Base-by-base conservation (phyloP, 2,329 filamentous ascomycete genomes). In the Fusarium compactum region DNA sequence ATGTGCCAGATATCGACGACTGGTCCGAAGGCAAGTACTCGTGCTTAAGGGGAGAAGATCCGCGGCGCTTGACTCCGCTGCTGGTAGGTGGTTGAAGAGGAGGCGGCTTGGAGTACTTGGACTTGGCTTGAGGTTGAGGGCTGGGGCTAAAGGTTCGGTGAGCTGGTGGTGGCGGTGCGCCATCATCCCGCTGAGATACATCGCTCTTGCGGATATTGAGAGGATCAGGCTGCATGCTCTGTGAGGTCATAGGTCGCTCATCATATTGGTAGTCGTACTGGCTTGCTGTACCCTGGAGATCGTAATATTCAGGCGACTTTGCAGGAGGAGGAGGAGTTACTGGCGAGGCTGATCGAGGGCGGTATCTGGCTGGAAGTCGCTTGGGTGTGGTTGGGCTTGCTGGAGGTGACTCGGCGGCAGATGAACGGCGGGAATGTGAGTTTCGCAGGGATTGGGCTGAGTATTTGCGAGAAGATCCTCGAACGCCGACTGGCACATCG, bases 31-130 rank as follows among this genome's bases (percentile, higher is more conserved):
- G 95, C 68, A 95, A 91, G 75, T 98, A 99, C 81, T 99, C 95
- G 77, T 98, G 95, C 82, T 99, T 99, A 52, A 99, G 84, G 1
- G 96, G 96, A 2, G 96, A 99, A 0, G 96, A 98, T 2, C 90
- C 92, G 20, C 94, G 89, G 46, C 95, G 89, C 76, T 91, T 88
- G 24, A 88, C 70, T 79, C 79, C 85, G 69, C 74, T 76, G 32
- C 78, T 78, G 71, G 74, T 79, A 74, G 77, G 81, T 77, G 73
- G 79, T 73, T 82, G 90, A 76, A 76, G 83, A 76, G 78, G 90
- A 71, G 79, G 90, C 71, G 78, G 85, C 64, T 68, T 67, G 52
- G 71, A 14, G 59, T 71, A 58, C 63, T 71, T 63, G 63, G 71
- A 55, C 69, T 67, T 69, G 61, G 73, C 50, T 47, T 50, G 68